These are phyloP conservation scores for Piper betle DNA, from an alignment of 164 flowering plant genomes.

Conservation along the genomic window DNA sequence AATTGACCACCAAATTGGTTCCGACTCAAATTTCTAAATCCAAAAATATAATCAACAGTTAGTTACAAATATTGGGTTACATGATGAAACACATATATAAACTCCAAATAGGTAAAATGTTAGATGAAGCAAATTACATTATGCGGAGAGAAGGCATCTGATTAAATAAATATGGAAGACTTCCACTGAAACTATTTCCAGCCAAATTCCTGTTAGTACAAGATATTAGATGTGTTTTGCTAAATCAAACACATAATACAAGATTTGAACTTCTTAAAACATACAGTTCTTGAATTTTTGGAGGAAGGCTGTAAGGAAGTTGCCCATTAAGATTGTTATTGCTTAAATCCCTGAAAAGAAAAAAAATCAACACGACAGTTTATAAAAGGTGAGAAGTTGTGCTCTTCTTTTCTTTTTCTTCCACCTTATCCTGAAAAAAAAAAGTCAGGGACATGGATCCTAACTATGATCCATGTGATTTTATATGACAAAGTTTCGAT, in stretches of 20 bases:
- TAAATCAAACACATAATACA: not conserved
- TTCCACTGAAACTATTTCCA: slow-evolving; percentile 43
- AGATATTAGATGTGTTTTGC: not conserved
- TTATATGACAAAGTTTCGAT: too few species aligned
- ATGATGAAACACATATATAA: too few species aligned
- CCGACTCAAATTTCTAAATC: slow-evolving; percentile 53
- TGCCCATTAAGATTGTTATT: not conserved
- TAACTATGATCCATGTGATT: not conserved
- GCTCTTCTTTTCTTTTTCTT: too few species aligned
- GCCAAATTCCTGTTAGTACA: slow-evolving; percentile 63
- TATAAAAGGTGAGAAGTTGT: too few species aligned
- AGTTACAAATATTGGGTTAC: not conserved
- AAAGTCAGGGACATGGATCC: not conserved
- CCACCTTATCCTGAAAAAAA: too few species aligned
- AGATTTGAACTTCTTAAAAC: slow-evolving; percentile 5
- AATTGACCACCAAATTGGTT: slow-evolving; percentile 61
- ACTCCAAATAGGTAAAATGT: not conserved
- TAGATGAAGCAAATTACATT: slow-evolving; percentile 34
- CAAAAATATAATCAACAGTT: not conserved
- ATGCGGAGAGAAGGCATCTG: slow-evolving; percentile 42
- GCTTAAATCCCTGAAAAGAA: not conserved
- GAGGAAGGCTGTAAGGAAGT: slow-evolving; percentile 1
- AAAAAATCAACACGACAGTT: too few species aligned
- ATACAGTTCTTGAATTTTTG: slow-evolving; percentile 45
- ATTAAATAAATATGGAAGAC: slow-evolving; percentile 53